Evolutionary conservation across 208 protist species (phyloP).

Genomic region (Trypanosoma brucei): DNA sequence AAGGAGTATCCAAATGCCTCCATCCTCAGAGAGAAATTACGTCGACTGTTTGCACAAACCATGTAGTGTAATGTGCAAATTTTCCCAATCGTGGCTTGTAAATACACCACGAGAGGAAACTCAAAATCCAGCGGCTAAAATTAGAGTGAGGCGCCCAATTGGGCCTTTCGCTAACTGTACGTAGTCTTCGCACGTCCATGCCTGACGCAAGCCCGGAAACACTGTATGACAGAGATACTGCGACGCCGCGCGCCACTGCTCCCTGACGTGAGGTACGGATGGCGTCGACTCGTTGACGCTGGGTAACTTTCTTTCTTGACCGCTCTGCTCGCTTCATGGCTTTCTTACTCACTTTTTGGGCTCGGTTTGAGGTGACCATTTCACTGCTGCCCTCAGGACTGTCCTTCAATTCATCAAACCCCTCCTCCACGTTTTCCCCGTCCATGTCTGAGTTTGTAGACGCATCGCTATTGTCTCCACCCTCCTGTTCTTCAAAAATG

Average conservation of each 20-base stretch:
- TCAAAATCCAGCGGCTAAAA: constrained; percentile 44
- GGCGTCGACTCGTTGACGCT: constrained; percentile 2
- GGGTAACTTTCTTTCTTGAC: constrained; percentile 11
- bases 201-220: constrained; percentile 51
- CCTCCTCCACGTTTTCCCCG: not conserved
- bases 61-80: constrained; percentile 77
- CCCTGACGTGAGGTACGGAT: constrained; percentile 11
- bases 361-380: not conserved
- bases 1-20: too few relatives aligned
- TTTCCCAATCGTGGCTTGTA: constrained; percentile 51
- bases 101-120: constrained; percentile 35
- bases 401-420: too few relatives aligned
- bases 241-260: constrained; percentile 24
- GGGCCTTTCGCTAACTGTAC: constrained; percentile 51
- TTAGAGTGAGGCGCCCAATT: constrained; percentile 59
- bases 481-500: constrained; percentile 23
- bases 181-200: constrained; percentile 58
- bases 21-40: constrained; percentile 12
- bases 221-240: constrained; percentile 62
- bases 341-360: not conserved
- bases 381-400: not conserved
- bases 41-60: constrained; percentile 61
- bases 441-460: constrained; percentile 14
- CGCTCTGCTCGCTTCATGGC: not conserved
- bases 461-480: constrained; percentile 17